Evolutionary conservation across 768 basidiomycete species (phyloP).

Genomic region (Pleurotus giganteus): DNA sequence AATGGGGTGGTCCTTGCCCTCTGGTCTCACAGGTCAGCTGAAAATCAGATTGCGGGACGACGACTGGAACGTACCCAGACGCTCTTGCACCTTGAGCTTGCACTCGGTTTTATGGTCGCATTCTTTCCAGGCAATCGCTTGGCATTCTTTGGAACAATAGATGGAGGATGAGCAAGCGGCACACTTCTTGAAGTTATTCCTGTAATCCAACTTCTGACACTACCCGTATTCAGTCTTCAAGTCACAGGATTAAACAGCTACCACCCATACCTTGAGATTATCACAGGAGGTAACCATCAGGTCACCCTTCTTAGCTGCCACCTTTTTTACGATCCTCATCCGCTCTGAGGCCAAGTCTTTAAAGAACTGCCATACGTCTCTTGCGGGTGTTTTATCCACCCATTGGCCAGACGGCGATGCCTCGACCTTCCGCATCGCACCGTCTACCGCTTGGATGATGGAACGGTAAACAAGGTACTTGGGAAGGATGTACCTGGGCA

Average conservation of each 20-base stretch:
- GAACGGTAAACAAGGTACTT: conserved; percentile 37
- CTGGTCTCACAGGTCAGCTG: conserved; percentile 14
- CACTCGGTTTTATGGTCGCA: conserved; percentile 33
- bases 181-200: conserved; percentile 33
- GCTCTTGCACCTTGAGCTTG: conserved; percentile 35
- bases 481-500: conserved; percentile 27
- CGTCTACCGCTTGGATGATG: conserved; percentile 29
- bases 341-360: conserved; percentile 25
- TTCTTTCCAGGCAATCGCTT: conserved; percentile 32
- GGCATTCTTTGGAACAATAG: conserved; percentile 40
- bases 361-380: conserved; percentile 25
- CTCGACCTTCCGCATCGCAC: conserved; percentile 23
- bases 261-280: conserved; percentile 31
- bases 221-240: no score
- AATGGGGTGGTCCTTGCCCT: conserved; percentile 29
- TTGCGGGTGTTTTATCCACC: conserved; percentile 20
- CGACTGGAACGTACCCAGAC: conserved; percentile 25
- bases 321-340: conserved; percentile 19
- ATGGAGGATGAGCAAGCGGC: conserved; percentile 30
- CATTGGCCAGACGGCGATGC: conserved; percentile 17
- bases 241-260: no score
- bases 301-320: conserved; percentile 26
- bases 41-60: background rate
- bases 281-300: conserved; percentile 30
- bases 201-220: conserved; percentile 34